A percentile compares a stretch with the other conserved stretches of the same genome.
Conservation (phyloP, 1,284 basidiomycete species). For the Sanguinoderma infundibulare region DNA sequence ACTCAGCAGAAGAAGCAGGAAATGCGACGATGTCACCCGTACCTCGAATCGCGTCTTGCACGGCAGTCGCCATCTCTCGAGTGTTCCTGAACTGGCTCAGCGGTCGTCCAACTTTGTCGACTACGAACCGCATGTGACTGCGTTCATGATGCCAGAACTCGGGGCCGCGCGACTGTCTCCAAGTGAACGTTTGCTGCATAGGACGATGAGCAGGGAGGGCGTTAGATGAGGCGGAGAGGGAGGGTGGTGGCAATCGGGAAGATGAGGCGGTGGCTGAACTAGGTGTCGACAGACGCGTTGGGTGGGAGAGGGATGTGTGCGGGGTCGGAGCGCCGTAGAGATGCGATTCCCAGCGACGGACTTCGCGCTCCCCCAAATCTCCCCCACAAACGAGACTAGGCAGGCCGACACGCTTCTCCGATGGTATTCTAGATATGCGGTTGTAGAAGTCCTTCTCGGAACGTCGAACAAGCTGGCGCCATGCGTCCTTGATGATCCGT, state of each 20-base stretch:
- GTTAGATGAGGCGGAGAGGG: not conserved
- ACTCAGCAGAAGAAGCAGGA: not conserved
- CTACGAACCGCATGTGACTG: conserved; percentile 23
- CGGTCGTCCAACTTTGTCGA: conserved; percentile 16
- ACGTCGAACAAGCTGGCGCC: conserved; percentile 10
- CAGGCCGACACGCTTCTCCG: not conserved
- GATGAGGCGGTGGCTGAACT: not conserved
- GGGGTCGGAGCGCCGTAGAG: not conserved
- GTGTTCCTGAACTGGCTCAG: conserved; percentile 14
- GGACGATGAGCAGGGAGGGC: not conserved
- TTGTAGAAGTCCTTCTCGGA: conserved; percentile 15
- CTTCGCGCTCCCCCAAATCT: conserved; percentile 12
- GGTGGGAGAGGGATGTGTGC: not conserved
- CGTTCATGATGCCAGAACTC: conserved; percentile 12
- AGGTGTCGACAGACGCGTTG: not conserved
- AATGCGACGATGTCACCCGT: not conserved
- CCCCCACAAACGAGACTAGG: conserved; percentile 4
- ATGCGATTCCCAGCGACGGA: conserved; percentile 1
- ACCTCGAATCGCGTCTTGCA: conserved; percentile 21
- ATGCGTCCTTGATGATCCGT: conserved; percentile 22
- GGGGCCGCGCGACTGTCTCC: not conserved
- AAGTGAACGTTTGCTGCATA: conserved; percentile 15
- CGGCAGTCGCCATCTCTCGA: conserved; percentile 6
- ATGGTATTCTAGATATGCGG: conserved; percentile 2
- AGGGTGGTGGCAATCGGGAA: not conserved